phyloP scores from a whole-genome alignment of 305 asterid genomes.

The Solanum hybrid region DNA sequence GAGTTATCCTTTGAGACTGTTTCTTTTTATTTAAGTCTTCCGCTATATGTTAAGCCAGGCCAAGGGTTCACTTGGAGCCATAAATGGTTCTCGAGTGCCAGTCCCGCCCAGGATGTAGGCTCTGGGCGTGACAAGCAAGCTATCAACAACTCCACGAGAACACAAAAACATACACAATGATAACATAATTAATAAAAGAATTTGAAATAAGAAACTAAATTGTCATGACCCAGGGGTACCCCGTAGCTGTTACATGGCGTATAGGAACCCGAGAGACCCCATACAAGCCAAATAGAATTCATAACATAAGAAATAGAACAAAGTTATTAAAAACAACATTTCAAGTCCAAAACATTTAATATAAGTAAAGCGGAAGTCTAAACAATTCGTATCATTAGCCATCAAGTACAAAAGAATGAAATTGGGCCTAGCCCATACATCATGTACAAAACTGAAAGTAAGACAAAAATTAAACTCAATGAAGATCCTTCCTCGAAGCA shows the following conservation, averaged over 20 bases:
- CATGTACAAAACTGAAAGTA: neutral
- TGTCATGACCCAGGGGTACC: neutral
- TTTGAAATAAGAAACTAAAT: neutral
- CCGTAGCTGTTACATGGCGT: neutral
- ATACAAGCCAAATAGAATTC: neutral
- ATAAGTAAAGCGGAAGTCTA: neutral
- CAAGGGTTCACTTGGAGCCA: too few species aligned
- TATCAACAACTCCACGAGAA: neutral
- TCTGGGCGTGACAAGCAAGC: neutral
- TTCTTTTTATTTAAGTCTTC: too few species aligned
- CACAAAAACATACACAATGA: neutral
- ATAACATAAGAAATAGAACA: neutral
- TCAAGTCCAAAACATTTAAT: neutral
- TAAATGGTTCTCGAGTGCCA: too few species aligned
- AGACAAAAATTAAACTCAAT: neutral
- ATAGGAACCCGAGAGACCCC: neutral
- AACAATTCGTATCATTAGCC: neutral
- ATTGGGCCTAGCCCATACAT: neutral
- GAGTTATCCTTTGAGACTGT: too few species aligned
- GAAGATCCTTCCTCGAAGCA: neutral
- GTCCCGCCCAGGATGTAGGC: too few species aligned
- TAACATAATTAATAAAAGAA: too few species aligned
- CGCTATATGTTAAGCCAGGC: too few species aligned
- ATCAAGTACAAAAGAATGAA: neutral
- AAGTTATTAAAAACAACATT: neutral